Base-by-base conservation (phyloP, 495 filamentous ascomycete species). In the Tuber calosporum region DNA sequence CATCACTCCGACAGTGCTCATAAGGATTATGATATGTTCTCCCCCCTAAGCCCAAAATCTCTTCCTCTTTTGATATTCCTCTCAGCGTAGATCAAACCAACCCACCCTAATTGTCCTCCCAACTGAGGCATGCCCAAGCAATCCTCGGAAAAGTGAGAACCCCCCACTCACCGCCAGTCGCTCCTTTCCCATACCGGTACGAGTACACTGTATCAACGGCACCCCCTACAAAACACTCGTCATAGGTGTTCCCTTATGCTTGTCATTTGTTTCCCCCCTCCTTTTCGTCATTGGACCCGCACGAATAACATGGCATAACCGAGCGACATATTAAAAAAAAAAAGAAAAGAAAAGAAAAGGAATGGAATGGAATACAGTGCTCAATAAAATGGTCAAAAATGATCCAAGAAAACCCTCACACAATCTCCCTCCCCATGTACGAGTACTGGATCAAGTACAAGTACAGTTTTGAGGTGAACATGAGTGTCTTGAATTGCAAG, bases 131-230 rank as follows among this genome's bases (percentile, higher is more conserved):
- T 30, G n/a, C 48, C 48, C 48, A 58, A 58, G 48, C 48, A 58
- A 3, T 26, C 48, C 48, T 58, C 48, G 48, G 26, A 58, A 58
- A 58, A 58, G 48, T 6, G 9, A 30, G n/a, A 58, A 22, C n/a
- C 68, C 66, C 74, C 74, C 74, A 76, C 71, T 71, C 73, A 78
- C 76, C 70, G 74, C 76, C 58, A 70, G 74, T 71, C 68, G 58
- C 70, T 77, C 76, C 68, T 78, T 78, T 77, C 76, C 75, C 68
- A 48, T 76, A 75, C 42, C 8, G 8, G 42, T 19, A 43, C n/a
- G n/a, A n/a, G 39, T 39, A 39, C 39, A n/a, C 9, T 4, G 39
- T 66, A 68, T 68, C 73, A 72, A 67, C 69, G 69, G 71, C 68
- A 75, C 68, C 73, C 68, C 73, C 70, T 67, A 62, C 67, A 58